These are phyloP conservation scores for Parietichytrium sp. DNA, from an alignment of 108 stramenopile species.

Conservation along the genomic window DNA sequence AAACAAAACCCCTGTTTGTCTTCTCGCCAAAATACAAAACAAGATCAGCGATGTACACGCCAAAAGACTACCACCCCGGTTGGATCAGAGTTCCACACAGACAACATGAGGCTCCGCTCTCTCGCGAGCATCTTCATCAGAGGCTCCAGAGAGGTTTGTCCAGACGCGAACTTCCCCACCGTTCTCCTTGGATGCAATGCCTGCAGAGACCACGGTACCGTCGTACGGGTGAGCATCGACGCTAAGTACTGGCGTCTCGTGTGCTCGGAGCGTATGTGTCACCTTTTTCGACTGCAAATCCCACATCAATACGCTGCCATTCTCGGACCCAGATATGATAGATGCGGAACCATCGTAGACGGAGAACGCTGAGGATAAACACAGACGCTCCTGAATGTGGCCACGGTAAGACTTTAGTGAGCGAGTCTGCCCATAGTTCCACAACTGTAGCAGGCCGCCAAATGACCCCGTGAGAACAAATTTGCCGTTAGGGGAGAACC, in stretches of 20 bases:
- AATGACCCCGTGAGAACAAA: conserved; percentile 49
- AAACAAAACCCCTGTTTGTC: too few relatives aligned
- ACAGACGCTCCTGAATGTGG: conserved; percentile 26
- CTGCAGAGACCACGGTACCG: conserved; percentile 30
- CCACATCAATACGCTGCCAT: conserved; percentile 79
- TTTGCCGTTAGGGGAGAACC: conserved; percentile 85
- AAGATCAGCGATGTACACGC: too few relatives aligned
- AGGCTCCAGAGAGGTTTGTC: too few relatives aligned
- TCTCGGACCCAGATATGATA: conserved; percentile 65
- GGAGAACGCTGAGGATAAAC: neutral
- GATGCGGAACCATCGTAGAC: conserved; percentile 4
- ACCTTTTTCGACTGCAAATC: conserved; percentile 75
- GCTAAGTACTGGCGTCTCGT: conserved; percentile 73
- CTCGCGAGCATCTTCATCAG: too few relatives aligned
- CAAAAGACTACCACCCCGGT: too few relatives aligned
- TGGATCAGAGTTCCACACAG: too few relatives aligned
- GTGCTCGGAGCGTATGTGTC: conserved; percentile 72
- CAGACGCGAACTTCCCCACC: too few relatives aligned
- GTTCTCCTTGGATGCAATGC: neutral
- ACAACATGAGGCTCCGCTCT: too few relatives aligned
- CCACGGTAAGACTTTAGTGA: conserved; percentile 49
- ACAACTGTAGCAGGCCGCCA: conserved; percentile 50
- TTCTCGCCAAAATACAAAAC: too few relatives aligned
- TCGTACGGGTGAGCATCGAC: conserved; percentile 66
- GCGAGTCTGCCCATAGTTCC: conserved; percentile 46